Base-by-base conservation (phyloP, 129 eudicot species). In the Arctium lappa region DNA sequence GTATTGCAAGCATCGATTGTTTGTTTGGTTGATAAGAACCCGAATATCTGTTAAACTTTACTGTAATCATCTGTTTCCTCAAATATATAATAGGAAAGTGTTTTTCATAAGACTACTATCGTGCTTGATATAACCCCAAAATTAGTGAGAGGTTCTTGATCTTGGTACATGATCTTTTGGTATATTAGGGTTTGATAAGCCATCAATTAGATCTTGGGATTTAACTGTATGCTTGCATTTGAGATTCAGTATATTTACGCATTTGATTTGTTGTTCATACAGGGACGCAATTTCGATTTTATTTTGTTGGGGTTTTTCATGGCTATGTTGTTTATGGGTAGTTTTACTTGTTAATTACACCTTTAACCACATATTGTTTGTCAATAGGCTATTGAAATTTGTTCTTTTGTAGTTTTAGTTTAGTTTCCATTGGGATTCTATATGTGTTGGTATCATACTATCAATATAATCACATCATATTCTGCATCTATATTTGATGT, bases 21-120 rank as follows among this genome's bases (percentile, higher is more conserved):
- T 29, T 50, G 37, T 27, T 72, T 72, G 68, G 16, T 78, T 65
- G 82, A 78, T 78, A 65, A 29, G 74, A 78, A 79, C 2, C 13
- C 11, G 16, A 68, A 66, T 34, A 34, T 22, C 42, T 22, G 39
- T 37, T 78, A 78, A 40, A 29, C 7, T 15, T 4, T 22, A 39
- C 4, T 44, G 16, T 29, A 8, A 40, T 68, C 3, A 15, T 46
- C 36, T 15, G 27, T 56, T 56, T 5, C 29, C 3, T 60, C 29
- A 60, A 16, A 60, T n/a, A 60, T 60, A 16, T 18, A 62, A 18
- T 62, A 6, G 69, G 69, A 62, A 22, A 6, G 69, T 5, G 10
- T 18, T 62, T 62, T 62, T 22, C 10, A n/a, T 6, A 6, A 62
- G 30, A 62, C 10, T 62, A 18, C 10, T 62, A 16, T 16, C 31